A percentile compares a stretch with the other conserved stretches of the same genome.
These are phyloP conservation scores for Arthrinium puccinioides DNA, from an alignment of 2,329 filamentous ascomycete species.

Conservation along the genomic window DNA sequence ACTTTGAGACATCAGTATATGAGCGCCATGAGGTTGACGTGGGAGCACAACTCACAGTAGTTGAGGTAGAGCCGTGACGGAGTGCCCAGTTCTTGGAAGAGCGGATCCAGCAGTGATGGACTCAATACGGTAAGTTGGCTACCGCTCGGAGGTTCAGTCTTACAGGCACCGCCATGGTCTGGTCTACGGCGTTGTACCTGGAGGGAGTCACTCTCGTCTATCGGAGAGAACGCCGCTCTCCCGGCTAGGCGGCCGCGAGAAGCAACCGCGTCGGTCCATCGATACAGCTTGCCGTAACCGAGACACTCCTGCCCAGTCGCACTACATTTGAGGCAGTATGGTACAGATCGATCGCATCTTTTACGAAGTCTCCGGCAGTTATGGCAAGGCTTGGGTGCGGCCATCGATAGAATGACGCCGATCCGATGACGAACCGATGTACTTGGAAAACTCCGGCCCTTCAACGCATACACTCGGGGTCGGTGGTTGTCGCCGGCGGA, in stretches of 20 bases:
- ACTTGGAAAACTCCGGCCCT: too few species aligned
- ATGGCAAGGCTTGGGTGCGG: constrained; percentile 42
- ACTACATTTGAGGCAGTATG: constrained; percentile 52
- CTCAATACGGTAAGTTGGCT: too few species aligned
- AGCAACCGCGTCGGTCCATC: constrained; percentile 50
- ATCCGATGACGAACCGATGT: too few species aligned
- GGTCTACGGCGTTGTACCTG: too few species aligned
- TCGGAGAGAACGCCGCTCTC: too few species aligned
- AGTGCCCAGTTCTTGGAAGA: constrained; percentile 45
- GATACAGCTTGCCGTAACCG: constrained; percentile 53
- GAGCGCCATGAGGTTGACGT: not conserved
- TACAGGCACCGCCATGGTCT: too few species aligned
- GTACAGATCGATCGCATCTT: constrained; percentile 54
- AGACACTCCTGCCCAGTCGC: constrained; percentile 49
- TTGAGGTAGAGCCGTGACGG: constrained; percentile 39
- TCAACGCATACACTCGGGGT: too few species aligned
- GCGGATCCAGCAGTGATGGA: constrained; percentile 40
- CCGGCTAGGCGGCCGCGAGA: constrained; percentile 36
- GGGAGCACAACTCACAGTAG: constrained; percentile 35
- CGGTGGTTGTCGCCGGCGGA: too few species aligned
- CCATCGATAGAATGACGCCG: constrained; percentile 7
- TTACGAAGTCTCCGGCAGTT: constrained; percentile 55
- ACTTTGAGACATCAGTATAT: constrained; percentile 12
- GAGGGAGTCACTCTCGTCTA: too few species aligned
- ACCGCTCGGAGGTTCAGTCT: too few species aligned